A percentile compares a stretch with the other conserved stretches of the same genome.
phyloP scores from a whole-genome alignment of 73 alveolate genomes.

The Paramecium biaurelia region DNA sequence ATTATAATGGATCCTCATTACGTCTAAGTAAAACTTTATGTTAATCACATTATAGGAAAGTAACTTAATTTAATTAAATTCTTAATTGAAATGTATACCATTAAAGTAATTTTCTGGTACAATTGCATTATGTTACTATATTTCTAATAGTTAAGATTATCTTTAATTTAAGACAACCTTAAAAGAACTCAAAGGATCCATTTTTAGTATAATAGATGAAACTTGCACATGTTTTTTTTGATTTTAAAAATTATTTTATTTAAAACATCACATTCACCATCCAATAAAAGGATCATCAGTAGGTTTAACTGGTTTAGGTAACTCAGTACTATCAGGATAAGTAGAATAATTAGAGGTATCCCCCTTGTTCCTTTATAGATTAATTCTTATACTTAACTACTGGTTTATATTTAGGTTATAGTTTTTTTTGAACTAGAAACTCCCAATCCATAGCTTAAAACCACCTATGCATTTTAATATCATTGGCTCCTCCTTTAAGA shows the following conservation, averaged over 20 bases:
- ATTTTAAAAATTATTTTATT: neutral
- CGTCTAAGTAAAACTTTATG: neutral
- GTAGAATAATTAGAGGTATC: conserved; percentile 87
- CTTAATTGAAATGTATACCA: neutral
- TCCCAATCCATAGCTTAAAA: conserved; percentile 65
- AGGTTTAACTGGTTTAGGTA: conserved; percentile 72
- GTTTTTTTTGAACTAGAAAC: conserved; percentile 3
- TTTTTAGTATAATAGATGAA: neutral
- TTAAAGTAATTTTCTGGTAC: neutral
- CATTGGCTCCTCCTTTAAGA: conserved; percentile 81
- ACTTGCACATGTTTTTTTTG: neutral
- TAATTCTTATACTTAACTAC: conserved; percentile 37
- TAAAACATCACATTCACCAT: conserved; percentile 67
- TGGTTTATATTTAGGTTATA: conserved; percentile 61
- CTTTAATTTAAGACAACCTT: neutral
- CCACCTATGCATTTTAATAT: conserved; percentile 68
- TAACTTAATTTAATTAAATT: neutral
- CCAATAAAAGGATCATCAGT: conserved; percentile 90
- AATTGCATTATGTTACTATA: neutral
- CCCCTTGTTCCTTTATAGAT: conserved; percentile 66
- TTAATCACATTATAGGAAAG: neutral
- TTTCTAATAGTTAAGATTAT: neutral
- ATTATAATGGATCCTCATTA: conserved; percentile 27
- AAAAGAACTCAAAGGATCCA: neutral
- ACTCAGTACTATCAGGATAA: conserved; percentile 90